Percentiles rank a stretch among this genome's conserved stretches.
phyloP scores from a whole-genome alignment of 2,329 filamentous ascomycete species.

The Verticillium alfalfae region DNA sequence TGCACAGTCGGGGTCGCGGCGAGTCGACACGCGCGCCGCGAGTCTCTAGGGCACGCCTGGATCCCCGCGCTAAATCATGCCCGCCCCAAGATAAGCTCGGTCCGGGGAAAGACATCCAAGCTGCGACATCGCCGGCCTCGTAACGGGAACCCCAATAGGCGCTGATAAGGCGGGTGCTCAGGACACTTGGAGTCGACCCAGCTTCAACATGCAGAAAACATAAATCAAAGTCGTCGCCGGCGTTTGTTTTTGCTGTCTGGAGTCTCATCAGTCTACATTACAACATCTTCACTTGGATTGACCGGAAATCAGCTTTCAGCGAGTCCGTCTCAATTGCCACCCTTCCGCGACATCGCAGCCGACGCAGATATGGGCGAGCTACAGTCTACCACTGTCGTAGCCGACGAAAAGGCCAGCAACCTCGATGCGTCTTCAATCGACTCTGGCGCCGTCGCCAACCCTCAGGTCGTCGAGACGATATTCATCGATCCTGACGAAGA shows the following conservation, averaged over 20 bases:
- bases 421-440: neutral
- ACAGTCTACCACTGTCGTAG: neutral
- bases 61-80: neutral
- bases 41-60: neutral
- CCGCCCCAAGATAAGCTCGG: neutral
- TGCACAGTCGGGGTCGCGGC: neutral
- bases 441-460: neutral
- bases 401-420: conserved; percentile 1
- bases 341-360: neutral
- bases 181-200: neutral
- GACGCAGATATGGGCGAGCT: neutral
- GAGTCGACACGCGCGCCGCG: neutral
- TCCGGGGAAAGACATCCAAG: neutral
- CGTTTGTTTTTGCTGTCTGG: neutral
- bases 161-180: neutral
- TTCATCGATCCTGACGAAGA: conserved; percentile 2
- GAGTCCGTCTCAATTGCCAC: neutral
- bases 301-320: neutral
- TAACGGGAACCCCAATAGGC: neutral
- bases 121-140: neutral
- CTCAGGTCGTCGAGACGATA: neutral
- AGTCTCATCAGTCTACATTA: neutral
- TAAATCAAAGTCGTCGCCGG: neutral
- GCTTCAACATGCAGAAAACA: neutral
- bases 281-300: neutral